Conservation (phyloP, 495 filamentous ascomycete genomes). For the Rhypophila decipiens region DNA sequence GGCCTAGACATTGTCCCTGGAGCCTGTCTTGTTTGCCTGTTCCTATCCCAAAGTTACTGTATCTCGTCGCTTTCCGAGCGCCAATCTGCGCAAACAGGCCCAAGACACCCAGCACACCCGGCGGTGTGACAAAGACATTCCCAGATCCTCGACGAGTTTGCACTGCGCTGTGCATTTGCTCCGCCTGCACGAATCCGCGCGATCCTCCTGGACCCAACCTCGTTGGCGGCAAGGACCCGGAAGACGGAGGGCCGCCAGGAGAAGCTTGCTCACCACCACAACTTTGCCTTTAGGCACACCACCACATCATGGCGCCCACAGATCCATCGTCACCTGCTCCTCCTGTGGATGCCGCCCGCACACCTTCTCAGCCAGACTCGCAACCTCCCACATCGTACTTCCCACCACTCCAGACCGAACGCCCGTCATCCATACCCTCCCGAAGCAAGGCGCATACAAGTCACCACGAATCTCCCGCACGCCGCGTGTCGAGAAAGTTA, state of each 20-base stretch:
- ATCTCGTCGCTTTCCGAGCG: no score
- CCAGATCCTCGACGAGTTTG: background rate
- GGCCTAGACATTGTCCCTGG: no score
- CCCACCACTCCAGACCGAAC: slow-evolving; percentile 14
- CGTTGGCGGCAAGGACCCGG: background rate
- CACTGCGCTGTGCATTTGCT: background rate
- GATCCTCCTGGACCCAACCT: background rate
- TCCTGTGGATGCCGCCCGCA: background rate
- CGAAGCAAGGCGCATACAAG: slow-evolving; percentile 8
- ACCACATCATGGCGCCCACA: slow-evolving; percentile 8
- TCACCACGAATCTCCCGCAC: slow-evolving; percentile 5
- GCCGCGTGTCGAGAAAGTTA: slow-evolving; percentile 44
- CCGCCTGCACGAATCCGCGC: background rate
- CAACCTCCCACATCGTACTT: background rate
- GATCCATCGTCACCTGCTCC: slow-evolving; percentile 12
- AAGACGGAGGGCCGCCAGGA: background rate
- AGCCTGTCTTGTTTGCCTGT: no score
- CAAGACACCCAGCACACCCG: no score
- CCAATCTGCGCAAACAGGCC: no score
- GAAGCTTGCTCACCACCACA: background rate
- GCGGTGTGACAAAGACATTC: no score
- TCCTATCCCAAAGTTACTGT: no score
- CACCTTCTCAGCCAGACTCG: slow-evolving; percentile 1
- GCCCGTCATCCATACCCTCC: slow-evolving; percentile 9
- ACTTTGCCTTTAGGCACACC: background rate